A percentile compares a stretch with the other conserved stretches of the same genome.
These are phyloP conservation scores for Themeda triandra DNA, from an alignment of 176 grass and related monocot species.

Conservation along the genomic window DNA sequence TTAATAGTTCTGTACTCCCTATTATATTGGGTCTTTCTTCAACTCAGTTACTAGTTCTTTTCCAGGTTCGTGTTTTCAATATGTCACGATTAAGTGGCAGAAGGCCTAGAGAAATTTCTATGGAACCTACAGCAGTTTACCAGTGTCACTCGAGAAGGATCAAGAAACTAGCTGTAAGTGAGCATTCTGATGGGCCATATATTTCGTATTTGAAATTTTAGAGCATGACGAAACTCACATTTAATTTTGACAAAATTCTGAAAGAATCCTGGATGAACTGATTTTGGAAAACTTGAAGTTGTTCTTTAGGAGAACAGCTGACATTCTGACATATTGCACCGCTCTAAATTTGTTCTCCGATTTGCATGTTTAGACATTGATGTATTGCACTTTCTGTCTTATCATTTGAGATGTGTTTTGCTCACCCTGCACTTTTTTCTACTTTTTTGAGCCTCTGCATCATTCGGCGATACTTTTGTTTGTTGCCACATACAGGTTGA, in stretches of 20 bases:
- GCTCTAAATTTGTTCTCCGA: slow-evolving; percentile 20
- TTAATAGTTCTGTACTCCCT: neutral
- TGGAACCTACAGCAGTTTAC: slow-evolving; percentile 71
- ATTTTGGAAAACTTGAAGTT: neutral
- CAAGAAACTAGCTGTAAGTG: slow-evolving; percentile 96
- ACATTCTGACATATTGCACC: neutral
- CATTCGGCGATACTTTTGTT: slow-evolving; percentile 21
- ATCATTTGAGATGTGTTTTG: slow-evolving; percentile 27
- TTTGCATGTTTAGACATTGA: neutral
- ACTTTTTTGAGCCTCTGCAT: neutral
- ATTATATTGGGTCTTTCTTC: neutral
- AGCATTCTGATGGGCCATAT: slow-evolving; percentile 1
- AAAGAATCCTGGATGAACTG: neutral
- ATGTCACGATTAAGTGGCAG: slow-evolving; percentile 65
- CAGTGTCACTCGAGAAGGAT: slow-evolving; percentile 90
- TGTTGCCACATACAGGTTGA: slow-evolving; percentile 63
- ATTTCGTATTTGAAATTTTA: slow-evolving; percentile 23
- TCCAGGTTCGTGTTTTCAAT: slow-evolving; percentile 91
- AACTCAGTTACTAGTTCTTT: slow-evolving; percentile 44
- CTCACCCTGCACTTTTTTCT: neutral
- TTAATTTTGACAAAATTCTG: slow-evolving; percentile 8
- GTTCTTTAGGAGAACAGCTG: neutral
- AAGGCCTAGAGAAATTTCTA: slow-evolving; percentile 63
- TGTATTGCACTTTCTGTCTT: neutral
- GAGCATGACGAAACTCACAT: neutral